These are phyloP conservation scores for Chamaenerion angustifolium DNA, from an alignment of 345 rosid genomes.

Conservation along the genomic window DNA sequence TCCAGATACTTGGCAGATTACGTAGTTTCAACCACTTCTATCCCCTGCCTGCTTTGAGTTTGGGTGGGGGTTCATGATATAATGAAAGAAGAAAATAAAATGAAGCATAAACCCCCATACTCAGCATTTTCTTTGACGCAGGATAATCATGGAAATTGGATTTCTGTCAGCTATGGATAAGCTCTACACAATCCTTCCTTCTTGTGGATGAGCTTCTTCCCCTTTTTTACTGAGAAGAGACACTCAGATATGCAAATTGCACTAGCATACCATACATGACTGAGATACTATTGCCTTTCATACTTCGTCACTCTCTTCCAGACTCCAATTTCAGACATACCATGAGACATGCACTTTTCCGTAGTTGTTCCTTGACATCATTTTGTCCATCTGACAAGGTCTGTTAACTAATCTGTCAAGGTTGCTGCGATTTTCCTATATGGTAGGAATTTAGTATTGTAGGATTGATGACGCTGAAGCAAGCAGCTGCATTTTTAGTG, in stretches of 20 bases:
- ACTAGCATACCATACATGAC: slow-evolving; percentile 44
- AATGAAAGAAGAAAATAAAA: slow-evolving; percentile 11
- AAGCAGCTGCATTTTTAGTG: slow-evolving; percentile 12
- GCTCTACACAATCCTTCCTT: slow-evolving; percentile 46
- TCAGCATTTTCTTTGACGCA: slow-evolving; percentile 96
- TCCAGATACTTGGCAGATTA: too few relatives aligned
- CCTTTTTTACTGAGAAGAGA: slow-evolving; percentile 43
- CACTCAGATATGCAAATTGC: slow-evolving; percentile 48
- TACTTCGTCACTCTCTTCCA: slow-evolving; percentile 61
- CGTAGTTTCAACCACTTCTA: too few relatives aligned
- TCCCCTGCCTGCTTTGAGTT: too few relatives aligned
- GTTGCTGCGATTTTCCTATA: slow-evolving; percentile 26
- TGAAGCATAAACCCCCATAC: slow-evolving; percentile 49
- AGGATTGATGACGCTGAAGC: slow-evolving; percentile 14
- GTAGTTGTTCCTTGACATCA: slow-evolving; percentile 81
- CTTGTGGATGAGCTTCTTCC: slow-evolving; percentile 56
- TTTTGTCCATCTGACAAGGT: slow-evolving; percentile 73
- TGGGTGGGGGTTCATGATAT: too few relatives aligned
- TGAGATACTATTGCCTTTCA: slow-evolving; percentile 57
- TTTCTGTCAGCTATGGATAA: slow-evolving; percentile 53
- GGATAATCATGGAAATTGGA: slow-evolving; percentile 60
- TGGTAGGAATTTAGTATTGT: slow-evolving; percentile 16
- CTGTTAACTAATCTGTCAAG: slow-evolving; percentile 60
- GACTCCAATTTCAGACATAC: slow-evolving; percentile 62
- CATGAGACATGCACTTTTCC: slow-evolving; percentile 70